Base-by-base conservation (phyloP, 2,329 filamentous ascomycete genomes). In the Orbilia blumenaviensis region DNA sequence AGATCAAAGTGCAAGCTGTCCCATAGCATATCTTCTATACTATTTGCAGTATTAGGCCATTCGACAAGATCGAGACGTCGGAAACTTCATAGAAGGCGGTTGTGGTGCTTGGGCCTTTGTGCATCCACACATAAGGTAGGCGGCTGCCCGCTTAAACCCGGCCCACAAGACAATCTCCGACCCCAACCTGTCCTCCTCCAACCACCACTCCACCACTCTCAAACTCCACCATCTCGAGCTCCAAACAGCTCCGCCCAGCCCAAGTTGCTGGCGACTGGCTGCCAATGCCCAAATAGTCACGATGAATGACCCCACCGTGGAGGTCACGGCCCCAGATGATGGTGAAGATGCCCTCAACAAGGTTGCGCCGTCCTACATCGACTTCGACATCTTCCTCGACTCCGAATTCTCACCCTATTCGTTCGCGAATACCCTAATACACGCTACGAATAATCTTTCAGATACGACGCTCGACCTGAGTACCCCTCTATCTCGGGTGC, bases 391-490 rank as follows among this genome's bases (percentile, higher is more conserved):
- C 78, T 96, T 99, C 81, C 88, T 97, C 78, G 88, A 91, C 56
- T 92, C 93, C 9, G 85, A 88, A 77, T 99, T 99, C 85, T 92
- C 90, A 21, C 88, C 94, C 4, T 86, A 91, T 18, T 84, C 87
- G 14, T 97, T 98, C 81, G 94, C 95, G 80, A 97, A 98, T 83
- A 88, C 89, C 25, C 89, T 99, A 73, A 92, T 98, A 56, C 89
- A 94, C 69, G 87, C 90, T 41, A 98, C 94, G 66, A 98, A 98
- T 85, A 96, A 97, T 84, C 87, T 93, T 72, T 92, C 91, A 79
- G 95, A 98, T 84, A 90, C 90, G 1, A 91, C 93, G 5, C 88
- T 98, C 80, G 95, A 99, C 83, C 91, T 99, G 69, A 94, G 93
- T 4, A 98, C 95, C 14, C 94, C 95, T 1, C 87, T 99, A 54